These are phyloP conservation scores for Castanea sativa DNA, from an alignment of 306 rosid species.

Conservation along the genomic window DNA sequence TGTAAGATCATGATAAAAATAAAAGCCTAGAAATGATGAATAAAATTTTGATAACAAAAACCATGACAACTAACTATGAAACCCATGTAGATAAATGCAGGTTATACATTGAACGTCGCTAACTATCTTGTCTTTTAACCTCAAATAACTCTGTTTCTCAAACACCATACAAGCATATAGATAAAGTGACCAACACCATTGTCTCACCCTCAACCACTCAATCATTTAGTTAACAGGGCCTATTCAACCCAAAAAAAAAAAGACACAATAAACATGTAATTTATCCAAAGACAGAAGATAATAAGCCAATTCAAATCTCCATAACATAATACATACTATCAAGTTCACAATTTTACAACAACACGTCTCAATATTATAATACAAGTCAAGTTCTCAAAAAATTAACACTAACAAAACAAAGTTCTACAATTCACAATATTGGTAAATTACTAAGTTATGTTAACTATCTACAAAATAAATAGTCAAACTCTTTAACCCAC, in stretches of 20 bases:
- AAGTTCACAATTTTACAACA: neutral
- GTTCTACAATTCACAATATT: no score
- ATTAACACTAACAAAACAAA: no score
- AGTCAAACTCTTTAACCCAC: no score
- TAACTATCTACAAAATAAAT: no score
- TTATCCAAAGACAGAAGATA: neutral
- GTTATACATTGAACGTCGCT: neutral
- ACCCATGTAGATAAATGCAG: neutral
- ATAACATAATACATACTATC: neutral
- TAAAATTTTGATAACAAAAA: no score
- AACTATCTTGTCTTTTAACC: neutral
- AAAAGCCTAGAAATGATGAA: no score
- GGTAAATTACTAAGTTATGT: no score
- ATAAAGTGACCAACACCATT: slow-evolving; percentile 49
- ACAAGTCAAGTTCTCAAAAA: neutral
- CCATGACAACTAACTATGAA: no score
- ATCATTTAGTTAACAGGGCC: slow-evolving; percentile 47
- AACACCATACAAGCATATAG: neutral
- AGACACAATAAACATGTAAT: neutral
- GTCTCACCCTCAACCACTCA: slow-evolving; percentile 43
- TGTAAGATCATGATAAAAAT: no score
- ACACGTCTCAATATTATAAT: neutral
- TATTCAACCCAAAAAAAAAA: slow-evolving; percentile 25
- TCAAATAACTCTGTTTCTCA: neutral
- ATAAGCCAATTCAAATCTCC: neutral